Conservation (phyloP, 2,329 filamentous ascomycete genomes). For the Colletotrichum plurivorum region DNA sequence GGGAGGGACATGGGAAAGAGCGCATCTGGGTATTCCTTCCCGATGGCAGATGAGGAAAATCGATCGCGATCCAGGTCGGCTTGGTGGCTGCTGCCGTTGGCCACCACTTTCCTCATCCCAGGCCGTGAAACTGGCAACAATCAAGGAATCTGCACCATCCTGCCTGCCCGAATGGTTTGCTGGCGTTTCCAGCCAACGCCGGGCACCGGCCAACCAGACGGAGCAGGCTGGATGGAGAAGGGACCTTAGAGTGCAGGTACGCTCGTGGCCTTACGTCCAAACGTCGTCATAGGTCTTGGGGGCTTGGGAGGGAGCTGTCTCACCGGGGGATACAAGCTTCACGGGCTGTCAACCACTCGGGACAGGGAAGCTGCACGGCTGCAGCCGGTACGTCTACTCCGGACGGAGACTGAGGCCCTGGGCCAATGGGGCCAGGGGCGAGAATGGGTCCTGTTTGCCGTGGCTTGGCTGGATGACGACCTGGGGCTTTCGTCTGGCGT, state of each 20-base stretch:
- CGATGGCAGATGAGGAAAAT: slow-evolving; percentile 12
- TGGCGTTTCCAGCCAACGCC: slow-evolving; percentile 2
- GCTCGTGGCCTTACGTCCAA: slow-evolving; percentile 30
- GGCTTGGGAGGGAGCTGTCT: slow-evolving; percentile 17
- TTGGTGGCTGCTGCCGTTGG: background rate
- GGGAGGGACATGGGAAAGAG: slow-evolving; percentile 13
- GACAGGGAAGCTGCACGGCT: slow-evolving; percentile 8
- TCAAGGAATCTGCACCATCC: slow-evolving; percentile 33
- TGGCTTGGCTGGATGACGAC: slow-evolving; percentile 37
- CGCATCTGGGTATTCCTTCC: slow-evolving; percentile 1
- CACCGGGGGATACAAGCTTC: slow-evolving; percentile 38
- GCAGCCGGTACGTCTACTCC: slow-evolving; percentile 33
- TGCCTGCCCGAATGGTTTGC: slow-evolving; percentile 13
- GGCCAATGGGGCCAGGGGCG: slow-evolving; percentile 13
- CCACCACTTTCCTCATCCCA: background rate
- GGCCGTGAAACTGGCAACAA: slow-evolving; percentile 6
- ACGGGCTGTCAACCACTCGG: slow-evolving; percentile 25
- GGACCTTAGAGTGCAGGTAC: background rate
- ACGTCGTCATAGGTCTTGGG: slow-evolving; percentile 43
- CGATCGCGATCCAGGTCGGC: slow-evolving; percentile 23
- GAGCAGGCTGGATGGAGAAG: slow-evolving; percentile 35
- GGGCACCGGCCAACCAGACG: slow-evolving; percentile 2
- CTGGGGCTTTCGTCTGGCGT: slow-evolving; percentile 23
- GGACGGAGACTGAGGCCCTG: slow-evolving; percentile 19
- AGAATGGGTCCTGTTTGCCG: slow-evolving; percentile 27